A percentile compares a stretch with the other conserved stretches of the same genome.
These are phyloP conservation scores for Candida cerambycidarum DNA, from an alignment of 805 yeast genomes.

Conservation along the genomic window DNA sequence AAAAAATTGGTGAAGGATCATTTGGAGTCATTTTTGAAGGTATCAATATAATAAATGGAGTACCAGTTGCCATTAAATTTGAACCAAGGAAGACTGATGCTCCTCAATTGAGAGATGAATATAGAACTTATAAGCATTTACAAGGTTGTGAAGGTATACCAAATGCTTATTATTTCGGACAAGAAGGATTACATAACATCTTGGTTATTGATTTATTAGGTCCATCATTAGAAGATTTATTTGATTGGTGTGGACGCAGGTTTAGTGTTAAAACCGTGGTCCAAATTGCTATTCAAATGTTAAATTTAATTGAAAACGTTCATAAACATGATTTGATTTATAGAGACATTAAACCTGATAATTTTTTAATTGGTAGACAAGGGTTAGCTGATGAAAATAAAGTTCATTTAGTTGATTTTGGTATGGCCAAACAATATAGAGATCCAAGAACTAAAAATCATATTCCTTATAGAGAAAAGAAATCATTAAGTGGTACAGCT, in stretches of 20 bases:
- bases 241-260: constrained; percentile 97
- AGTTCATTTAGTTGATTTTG: constrained; percentile 92
- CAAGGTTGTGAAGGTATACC: constrained; percentile 87
- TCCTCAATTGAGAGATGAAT: constrained; percentile 95
- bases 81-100: constrained; percentile 97
- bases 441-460: constrained; percentile 95
- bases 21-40: constrained; percentile 98
- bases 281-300: constrained; percentile 94
- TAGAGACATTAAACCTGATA: constrained; percentile 97
- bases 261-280: constrained; percentile 87
- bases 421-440: constrained; percentile 97
- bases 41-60: constrained; percentile 83
- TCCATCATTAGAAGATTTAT: constrained; percentile 92
- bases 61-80: constrained; percentile 94
- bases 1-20: constrained; percentile 97
- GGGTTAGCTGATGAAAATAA: constrained; percentile 79
- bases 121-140: constrained; percentile 87
- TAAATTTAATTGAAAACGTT: constrained; percentile 76
- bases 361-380: constrained; percentile 90
- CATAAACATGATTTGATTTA: constrained; percentile 90
- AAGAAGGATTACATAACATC: constrained; percentile 95
- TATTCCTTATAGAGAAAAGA: constrained; percentile 95
- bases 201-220: constrained; percentile 93
- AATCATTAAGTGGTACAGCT: constrained; percentile 96
- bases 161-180: constrained; percentile 96